Evolutionary conservation across 2,329 filamentous ascomycete genomes (phyloP), one percentile per base, ranked within the genome.

Genomic region (Pseudogymnoascus sp.): DNA sequence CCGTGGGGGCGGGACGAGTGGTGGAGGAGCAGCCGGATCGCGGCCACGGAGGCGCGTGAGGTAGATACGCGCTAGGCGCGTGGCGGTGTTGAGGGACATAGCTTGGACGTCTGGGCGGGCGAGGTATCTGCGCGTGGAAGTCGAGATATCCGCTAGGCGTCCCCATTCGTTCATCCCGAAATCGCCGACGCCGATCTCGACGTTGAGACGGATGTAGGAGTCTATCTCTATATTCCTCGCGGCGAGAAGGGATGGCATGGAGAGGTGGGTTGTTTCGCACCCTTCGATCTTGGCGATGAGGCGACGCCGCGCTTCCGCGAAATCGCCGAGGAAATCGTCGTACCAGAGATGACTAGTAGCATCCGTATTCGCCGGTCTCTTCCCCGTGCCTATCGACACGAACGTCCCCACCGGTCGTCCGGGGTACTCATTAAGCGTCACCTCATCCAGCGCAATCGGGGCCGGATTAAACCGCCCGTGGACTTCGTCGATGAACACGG

Each of bases 111-210:
- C 85, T 10, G 83, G 80, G 65, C 87, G 87, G 6, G 81, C 79
- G 62, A 99, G 83, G 73, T 97, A 99, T 66, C 88, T 85, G 68
- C 90, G 84, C 0, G 94, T 99, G 72, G 88, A 88, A 12, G 91
- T 97, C 77, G 91, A 96, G 76, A 99, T 97, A 61, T 97, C 93
- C 25, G 90, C 88, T n/a, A 97, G 78, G 3, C 92, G 85, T 70
- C 91, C 85, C 94, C 94, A 99, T 74, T 97, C 94, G 73, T 97
- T 99, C 92, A 99, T 97, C 61, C 90, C 93, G 73, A 97, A 97
- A 72, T 97, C 94, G 62, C 93, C 92, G 2, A 97, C 92, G 1
- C 93, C 94, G 14, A 96, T 87, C 72, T 97, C 92, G 42, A 97
- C 94, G 67, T 99, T 99, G n/a, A 97, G 80, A 6, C 94, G 89